Conservation (phyloP, 2,329 filamentous ascomycete species). For the Apiospora marii region DNA sequence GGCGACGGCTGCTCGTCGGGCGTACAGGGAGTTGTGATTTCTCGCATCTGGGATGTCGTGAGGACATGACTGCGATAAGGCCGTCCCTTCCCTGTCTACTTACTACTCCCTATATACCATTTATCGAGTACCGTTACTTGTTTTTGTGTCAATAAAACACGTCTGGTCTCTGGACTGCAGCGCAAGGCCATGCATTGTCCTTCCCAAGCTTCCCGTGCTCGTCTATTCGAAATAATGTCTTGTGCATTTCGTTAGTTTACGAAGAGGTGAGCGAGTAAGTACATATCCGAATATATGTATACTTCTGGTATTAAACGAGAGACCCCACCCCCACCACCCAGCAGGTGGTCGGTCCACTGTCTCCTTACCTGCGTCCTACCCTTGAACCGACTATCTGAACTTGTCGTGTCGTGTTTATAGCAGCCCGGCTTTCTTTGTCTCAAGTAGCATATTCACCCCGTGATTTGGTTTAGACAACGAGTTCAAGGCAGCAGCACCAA, state of each 20-base stretch:
- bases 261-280: no score
- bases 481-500: background rate
- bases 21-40: background rate
- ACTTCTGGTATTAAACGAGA: no score
- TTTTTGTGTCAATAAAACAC: background rate
- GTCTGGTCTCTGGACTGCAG: background rate
- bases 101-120: no score
- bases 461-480: background rate
- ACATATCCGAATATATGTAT: no score
- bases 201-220: background rate
- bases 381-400: no score
- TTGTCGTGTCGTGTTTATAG: background rate
- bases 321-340: no score
- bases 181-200: conserved; percentile 35
- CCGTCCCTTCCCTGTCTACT: background rate
- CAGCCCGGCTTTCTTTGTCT: no score
- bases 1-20: background rate
- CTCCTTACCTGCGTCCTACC: no score
- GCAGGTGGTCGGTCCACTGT: no score
- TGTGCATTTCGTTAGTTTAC: no score
- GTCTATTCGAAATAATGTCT: no score
- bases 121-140: background rate
- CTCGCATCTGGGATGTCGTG: background rate
- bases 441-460: background rate
- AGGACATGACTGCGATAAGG: background rate